Evolutionary conservation across 2,329 filamentous ascomycete species (phyloP).

Genomic region (Monosporascus sp.): DNA sequence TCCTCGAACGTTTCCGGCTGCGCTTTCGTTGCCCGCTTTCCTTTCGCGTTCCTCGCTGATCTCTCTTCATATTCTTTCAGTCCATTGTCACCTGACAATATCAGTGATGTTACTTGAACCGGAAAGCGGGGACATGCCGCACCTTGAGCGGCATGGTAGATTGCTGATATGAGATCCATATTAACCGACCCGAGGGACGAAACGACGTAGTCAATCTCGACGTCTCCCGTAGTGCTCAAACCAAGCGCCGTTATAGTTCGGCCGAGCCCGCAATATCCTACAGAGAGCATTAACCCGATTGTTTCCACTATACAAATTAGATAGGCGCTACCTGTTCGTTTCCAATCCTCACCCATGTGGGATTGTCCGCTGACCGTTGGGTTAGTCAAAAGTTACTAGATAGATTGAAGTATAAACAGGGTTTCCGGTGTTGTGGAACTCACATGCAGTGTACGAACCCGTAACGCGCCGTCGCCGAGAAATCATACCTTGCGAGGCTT

Average conservation of each 20-base stretch:
- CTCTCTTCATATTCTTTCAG: slow-evolving; percentile 41
- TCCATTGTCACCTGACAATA: slow-evolving; percentile 34
- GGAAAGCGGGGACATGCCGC: slow-evolving; percentile 12
- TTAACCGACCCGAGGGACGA: slow-evolving; percentile 79
- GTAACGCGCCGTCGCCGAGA: slow-evolving; percentile 63
- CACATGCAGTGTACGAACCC: slow-evolving; percentile 85
- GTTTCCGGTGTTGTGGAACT: slow-evolving; percentile 23
- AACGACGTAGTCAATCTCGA: slow-evolving; percentile 71
- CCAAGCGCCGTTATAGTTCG: slow-evolving; percentile 60
- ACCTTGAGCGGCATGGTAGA: slow-evolving; percentile 54
- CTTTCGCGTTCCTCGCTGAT: slow-evolving; percentile 26
- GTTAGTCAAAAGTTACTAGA: slow-evolving; percentile 13
- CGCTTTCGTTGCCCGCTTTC: slow-evolving; percentile 19
- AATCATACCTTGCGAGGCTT: slow-evolving; percentile 77
- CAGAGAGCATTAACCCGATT: slow-evolving; percentile 6
- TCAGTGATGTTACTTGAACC: neutral
- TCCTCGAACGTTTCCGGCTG: slow-evolving; percentile 30
- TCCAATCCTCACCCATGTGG: slow-evolving; percentile 43
- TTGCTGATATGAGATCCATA: slow-evolving; percentile 54
- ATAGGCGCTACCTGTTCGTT: slow-evolving; percentile 32
- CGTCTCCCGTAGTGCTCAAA: slow-evolving; percentile 45
- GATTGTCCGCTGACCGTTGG: slow-evolving; percentile 46
- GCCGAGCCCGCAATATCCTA: slow-evolving; percentile 71
- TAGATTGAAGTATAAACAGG: neutral
- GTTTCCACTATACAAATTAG: neutral